Evolutionary conservation across 345 rosid species (phyloP).

Genomic region (Gossypium thurberi): DNA sequence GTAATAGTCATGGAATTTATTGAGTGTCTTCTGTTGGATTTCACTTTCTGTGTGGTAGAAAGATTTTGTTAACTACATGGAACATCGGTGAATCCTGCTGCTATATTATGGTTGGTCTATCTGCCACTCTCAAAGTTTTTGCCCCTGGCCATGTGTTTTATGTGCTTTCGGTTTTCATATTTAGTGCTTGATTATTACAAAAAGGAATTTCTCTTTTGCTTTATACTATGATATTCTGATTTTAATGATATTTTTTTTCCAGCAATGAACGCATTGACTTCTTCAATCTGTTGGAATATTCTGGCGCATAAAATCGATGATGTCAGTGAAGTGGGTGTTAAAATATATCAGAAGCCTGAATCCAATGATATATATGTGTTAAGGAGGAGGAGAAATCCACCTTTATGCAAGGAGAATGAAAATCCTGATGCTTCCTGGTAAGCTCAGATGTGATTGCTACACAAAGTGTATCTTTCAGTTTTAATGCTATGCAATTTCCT

Average conservation of each 20-base stretch:
- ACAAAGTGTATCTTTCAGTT: constrained; percentile 8
- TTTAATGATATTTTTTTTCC: constrained; percentile 22
- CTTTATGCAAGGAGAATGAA: constrained; percentile 80
- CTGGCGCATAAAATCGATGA: constrained; percentile 92
- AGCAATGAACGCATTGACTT: constrained; percentile 72
- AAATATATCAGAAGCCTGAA: constrained; percentile 90
- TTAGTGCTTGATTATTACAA: neutral
- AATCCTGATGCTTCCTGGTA: constrained; percentile 96
- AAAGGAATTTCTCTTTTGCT: constrained; percentile 4
- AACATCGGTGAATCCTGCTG: neutral
- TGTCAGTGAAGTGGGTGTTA: constrained; percentile 77
- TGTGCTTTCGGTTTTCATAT: neutral
- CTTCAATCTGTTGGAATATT: constrained; percentile 91
- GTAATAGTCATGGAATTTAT: neutral
- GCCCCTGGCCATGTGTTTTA: neutral
- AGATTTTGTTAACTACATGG: neutral
- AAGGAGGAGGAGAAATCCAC: constrained; percentile 76
- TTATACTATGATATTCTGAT: constrained; percentile 8
- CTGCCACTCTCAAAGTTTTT: neutral
- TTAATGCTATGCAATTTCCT: neutral
- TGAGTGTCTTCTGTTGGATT: neutral
- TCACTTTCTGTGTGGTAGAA: neutral
- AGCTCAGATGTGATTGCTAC: constrained; percentile 19
- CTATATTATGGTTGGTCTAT: neutral
- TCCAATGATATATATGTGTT: constrained; percentile 73